phyloP scores from a whole-genome alignment of 192 early-diverging fungal genomes.

The Obelidium mucronatum region DNA sequence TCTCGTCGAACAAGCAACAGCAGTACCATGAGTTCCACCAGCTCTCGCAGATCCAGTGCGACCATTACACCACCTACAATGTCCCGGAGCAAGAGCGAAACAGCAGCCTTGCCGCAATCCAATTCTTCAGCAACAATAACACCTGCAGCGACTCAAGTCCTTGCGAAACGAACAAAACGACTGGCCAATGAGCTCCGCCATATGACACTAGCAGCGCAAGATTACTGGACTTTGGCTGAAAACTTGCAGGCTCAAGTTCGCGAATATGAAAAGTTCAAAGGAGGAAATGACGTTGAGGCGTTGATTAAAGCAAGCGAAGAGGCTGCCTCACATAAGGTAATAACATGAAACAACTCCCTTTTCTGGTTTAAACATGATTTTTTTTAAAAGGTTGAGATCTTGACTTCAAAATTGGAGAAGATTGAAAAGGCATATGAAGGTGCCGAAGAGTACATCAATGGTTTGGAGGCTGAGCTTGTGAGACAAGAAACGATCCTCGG shows the following conservation, averaged over 20 bases:
- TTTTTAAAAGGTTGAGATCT: constrained; percentile 10
- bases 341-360: not conserved
- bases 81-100: not conserved
- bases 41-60: not conserved
- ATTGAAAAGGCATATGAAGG: constrained; percentile 27
- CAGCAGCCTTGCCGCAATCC: not conserved
- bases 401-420: constrained; percentile 13
- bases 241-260: not conserved
- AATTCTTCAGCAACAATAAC: not conserved
- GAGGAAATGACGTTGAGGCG: no score
- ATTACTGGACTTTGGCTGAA: constrained; percentile 8
- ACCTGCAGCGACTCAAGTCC: constrained; percentile 3
- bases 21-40: not conserved
- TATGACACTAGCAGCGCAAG: constrained; percentile 29
- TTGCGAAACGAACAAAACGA: not conserved
- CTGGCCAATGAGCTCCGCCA: constrained; percentile 8
- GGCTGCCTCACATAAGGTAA: constrained; percentile 15
- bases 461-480: constrained; percentile 14
- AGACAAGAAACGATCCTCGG: not conserved
- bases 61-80: not conserved
- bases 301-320: constrained; percentile 11
- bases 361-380: not conserved
- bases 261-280: not conserved
- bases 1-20: not conserved
- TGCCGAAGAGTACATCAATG: constrained; percentile 31